Percentiles rank a stretch among this genome's conserved stretches.
phyloP scores from a whole-genome alignment of 495 filamentous ascomycete genomes.

The Parathielavia appendiculata region DNA sequence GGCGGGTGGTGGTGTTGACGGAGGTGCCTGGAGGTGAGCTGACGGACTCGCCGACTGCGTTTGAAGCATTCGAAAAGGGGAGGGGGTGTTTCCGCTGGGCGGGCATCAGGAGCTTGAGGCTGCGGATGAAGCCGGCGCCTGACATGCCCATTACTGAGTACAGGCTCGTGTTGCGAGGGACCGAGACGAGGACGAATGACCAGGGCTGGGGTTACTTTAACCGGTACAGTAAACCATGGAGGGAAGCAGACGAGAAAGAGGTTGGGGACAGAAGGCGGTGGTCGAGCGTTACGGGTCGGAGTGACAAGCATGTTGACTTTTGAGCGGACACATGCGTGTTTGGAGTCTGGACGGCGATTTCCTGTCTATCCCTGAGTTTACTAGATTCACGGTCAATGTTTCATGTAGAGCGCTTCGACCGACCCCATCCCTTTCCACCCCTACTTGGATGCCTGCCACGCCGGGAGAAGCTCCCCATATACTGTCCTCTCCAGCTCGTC shows the following conservation, averaged over 20 bases:
- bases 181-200: conserved; percentile 14
- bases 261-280: conserved; percentile 13
- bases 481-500: conserved; percentile 32
- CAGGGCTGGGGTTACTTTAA: conserved; percentile 21
- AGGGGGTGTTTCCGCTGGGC: not conserved
- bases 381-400: conserved; percentile 1
- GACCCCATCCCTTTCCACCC: not conserved
- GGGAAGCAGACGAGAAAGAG: conserved; percentile 19
- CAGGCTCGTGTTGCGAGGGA: conserved; percentile 18
- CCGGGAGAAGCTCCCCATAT: conserved; percentile 27
- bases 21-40: conserved; percentile 18
- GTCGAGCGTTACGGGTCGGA: conserved; percentile 11
- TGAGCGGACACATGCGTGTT: not conserved
- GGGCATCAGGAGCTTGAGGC: not conserved
- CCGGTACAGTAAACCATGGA: conserved; percentile 22
- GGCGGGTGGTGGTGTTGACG: conserved; percentile 19
- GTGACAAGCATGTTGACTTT: conserved; percentile 19
- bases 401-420: not conserved
- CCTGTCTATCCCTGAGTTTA: not conserved
- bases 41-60: conserved; percentile 8
- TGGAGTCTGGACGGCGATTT: not conserved
- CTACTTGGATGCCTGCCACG: not conserved
- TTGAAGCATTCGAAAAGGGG: not conserved
- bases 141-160: conserved; percentile 21
- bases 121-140: not conserved